These are phyloP conservation scores for Isoetes taiwanensis DNA, from an alignment of 75 land plant genomes.

Conservation along the genomic window DNA sequence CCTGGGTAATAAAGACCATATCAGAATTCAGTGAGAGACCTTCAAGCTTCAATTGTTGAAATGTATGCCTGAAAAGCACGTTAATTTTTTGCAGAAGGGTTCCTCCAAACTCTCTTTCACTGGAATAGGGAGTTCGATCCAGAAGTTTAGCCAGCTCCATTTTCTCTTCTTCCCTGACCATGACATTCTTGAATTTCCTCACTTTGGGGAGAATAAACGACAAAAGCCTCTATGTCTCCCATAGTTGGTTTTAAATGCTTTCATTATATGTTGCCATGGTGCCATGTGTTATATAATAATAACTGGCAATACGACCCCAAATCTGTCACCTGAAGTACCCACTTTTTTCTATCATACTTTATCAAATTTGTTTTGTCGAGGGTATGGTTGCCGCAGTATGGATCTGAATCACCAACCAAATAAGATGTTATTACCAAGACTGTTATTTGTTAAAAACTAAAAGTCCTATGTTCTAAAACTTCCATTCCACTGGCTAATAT, in stretches of 20 bases:
- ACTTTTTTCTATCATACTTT: conserved; percentile 82
- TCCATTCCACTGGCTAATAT: no score
- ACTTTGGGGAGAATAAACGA: conserved; percentile 73
- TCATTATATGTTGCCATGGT: conserved; percentile 86
- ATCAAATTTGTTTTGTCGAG: conserved; percentile 77
- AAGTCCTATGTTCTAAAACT: no score
- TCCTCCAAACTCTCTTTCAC: conserved; percentile 78
- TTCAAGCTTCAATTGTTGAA: conserved; percentile 77
- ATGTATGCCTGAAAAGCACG: conserved; percentile 81
- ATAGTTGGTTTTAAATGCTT: conserved; percentile 89
- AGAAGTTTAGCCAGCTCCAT: conserved; percentile 86
- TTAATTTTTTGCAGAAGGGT: conserved; percentile 92
- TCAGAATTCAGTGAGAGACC: conserved; percentile 84
- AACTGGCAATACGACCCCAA: conserved; percentile 91
- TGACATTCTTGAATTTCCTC: conserved; percentile 94
- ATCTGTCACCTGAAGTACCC: conserved; percentile 90
- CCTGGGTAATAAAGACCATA: conserved; percentile 88
- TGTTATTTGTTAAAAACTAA: no score
- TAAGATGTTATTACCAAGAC: background rate
- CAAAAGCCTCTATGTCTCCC: conserved; percentile 92
- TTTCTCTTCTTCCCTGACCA: conserved; percentile 89
- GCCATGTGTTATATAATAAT: conserved; percentile 82
- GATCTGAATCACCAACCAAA: conserved; percentile 31
- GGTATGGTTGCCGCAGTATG: conserved; percentile 81
- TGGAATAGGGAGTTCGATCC: conserved; percentile 85